These are phyloP conservation scores for Capsicum pubescens DNA, from an alignment of 257 asterid species.

Conservation along the genomic window DNA sequence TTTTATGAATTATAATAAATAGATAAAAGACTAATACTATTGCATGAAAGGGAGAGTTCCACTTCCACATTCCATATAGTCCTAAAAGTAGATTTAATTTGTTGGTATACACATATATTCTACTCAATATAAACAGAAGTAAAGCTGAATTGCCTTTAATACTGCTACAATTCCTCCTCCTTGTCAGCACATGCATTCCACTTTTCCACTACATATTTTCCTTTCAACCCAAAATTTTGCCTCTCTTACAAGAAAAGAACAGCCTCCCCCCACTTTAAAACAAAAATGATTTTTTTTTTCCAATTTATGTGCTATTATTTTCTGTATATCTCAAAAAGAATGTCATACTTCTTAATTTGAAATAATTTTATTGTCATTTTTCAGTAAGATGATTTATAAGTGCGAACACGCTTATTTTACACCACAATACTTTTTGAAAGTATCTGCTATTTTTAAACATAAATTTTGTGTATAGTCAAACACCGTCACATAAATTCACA, in stretches of 20 bases:
- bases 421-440: neutral
- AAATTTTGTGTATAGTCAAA: neutral
- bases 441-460: neutral
- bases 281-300: neutral
- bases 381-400: neutral
- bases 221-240: conserved; percentile 55
- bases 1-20: conserved; percentile 31
- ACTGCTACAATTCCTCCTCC: conserved; percentile 61
- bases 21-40: conserved; percentile 22
- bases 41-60: conserved; percentile 84
- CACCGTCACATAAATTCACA: neutral
- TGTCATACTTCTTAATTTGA: neutral
- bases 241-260: conserved; percentile 70
- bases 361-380: neutral
- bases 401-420: neutral
- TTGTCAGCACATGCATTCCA: conserved; percentile 85
- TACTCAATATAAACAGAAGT: conserved; percentile 35
- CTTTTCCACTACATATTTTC: conserved; percentile 58
- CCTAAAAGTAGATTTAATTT: conserved; percentile 25
- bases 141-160: conserved; percentile 74
- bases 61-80: conserved; percentile 60
- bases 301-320: neutral
- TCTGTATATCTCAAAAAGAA: neutral
- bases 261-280: conserved; percentile 30
- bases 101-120: neutral